phyloP scores from a whole-genome alignment of 2,329 filamentous ascomycete genomes.

The Cadophora malorum region DNA sequence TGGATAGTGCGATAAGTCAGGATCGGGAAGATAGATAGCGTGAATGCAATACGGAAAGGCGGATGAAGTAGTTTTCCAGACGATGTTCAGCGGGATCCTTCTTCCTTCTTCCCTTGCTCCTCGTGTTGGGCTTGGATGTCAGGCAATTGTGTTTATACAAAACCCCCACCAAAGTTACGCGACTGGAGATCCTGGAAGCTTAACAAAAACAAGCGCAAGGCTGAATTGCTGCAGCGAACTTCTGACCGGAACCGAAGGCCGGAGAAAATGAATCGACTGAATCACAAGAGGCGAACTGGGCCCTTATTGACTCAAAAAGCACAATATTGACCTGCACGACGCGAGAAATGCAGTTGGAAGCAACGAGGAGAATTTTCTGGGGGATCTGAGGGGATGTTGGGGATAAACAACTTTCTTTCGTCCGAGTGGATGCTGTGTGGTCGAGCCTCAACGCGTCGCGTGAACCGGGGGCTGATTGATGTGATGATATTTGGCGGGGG shows the following conservation, averaged over 20 bases:
- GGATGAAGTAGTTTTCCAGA: constrained; percentile 12
- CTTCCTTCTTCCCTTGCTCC: constrained; percentile 7
- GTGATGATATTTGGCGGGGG: constrained; percentile 13
- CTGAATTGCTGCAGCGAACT: constrained; percentile 11
- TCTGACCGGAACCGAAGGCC: constrained; percentile 10
- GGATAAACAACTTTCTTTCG: constrained; percentile 21
- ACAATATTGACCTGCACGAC: constrained; percentile 5
- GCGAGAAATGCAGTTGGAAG: constrained; percentile 13
- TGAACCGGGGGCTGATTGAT: constrained; percentile 12
- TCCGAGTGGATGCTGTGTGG: constrained; percentile 16
- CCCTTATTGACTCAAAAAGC: not conserved
- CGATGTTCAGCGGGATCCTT: constrained; percentile 5
- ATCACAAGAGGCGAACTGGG: not conserved
- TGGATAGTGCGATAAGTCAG: constrained; percentile 7
- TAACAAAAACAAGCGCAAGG: constrained; percentile 15
- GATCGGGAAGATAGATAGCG: constrained; percentile 14
- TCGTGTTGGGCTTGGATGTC: constrained; percentile 5
- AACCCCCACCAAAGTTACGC: constrained; percentile 13
- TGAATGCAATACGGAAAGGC: constrained; percentile 19
- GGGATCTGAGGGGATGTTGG: not conserved
- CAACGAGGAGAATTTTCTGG: constrained; percentile 12
- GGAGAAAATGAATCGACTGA: not conserved
- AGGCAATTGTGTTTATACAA: constrained; percentile 19
- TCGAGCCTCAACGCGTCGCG: constrained; percentile 23
- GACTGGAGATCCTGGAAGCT: constrained; percentile 10